Evolutionary conservation across 768 basidiomycete species (phyloP), one percentile per base, ranked within the genome.

Genomic region (Suillus sp.): DNA sequence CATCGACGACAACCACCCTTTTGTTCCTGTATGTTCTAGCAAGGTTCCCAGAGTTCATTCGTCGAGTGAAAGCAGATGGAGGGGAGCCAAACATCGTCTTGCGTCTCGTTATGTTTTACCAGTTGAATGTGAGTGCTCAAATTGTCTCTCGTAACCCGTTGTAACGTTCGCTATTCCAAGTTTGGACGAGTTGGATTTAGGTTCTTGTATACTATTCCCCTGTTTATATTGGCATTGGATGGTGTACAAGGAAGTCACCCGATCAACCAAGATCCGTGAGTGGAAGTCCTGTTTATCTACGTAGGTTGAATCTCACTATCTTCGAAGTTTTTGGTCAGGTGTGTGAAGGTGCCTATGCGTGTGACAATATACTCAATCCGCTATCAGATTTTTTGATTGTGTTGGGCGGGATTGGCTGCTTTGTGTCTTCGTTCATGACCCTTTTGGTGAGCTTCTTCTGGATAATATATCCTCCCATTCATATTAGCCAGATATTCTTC

Each of bases 381-480:
- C 13, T 34, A 16, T 40, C 57, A 85, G 92, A 94, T 73, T 84
- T 91, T 62, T 78, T 93, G 11, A 74, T 88, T 53, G 87, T 91
- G 85, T 68, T 88, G 60, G 87, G 85, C 25, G 91, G 83, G 20
- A 82, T 93, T 35, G 92, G 92, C 16, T 88, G 88, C 68, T 86
- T 93, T 69, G 80, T 91, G 25, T 93, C 92, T 4, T 92, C 92
- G 30, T 86, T 86, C 20, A 90, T 93, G 27, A 94, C 92, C 4
- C 80, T 94, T 37, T 80, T 93, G 37, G 92, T 92, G 69, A 70
- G 86, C 74, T 27, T 62, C 32, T n/a, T 45, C 27, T 50, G 55
- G 35, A 56, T 27, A 34, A 61, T 35, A 18, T 11, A 40, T 50
- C 38, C 7, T 40, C 34, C n/a, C 30, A 42, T 43, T 32, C 56